Evolutionary conservation across 805 yeast genomes (phyloP), one percentile per base, ranked within the genome.

Genomic region (Candida oleophila): DNA sequence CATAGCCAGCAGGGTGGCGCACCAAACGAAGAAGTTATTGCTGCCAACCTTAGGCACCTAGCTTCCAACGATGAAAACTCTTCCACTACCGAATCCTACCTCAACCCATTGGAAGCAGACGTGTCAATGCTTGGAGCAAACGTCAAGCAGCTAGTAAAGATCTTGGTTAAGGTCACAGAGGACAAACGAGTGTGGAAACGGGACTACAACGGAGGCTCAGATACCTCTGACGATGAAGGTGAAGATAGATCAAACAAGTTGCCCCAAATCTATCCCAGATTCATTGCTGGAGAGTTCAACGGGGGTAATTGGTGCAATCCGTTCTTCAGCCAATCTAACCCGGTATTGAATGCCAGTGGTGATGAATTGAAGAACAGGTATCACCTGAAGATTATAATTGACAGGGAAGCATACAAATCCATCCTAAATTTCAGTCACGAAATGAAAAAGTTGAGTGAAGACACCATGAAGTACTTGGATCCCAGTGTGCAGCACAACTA

Each of bases 261-360:
- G 32, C 94, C 92, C 0, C 85, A 85, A 58, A 66, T 83, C 2
- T 80, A 82, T 52, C 90, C 94, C 7, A 71, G 94, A 49, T 83
- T 86, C 55, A 64, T 87, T 16, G 72, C 76, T 37, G 81, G 82
- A 22, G 80, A 78, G 45, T 86, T 82, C 60, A 82, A 82, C 54
- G 92, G 90, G 15, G 92, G 91, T n/a, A 82, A 83, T 49, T 86
- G 90, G 85, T 77, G 80, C 41, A 85, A 85, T 55, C 88, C 87
- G 21, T 83, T 84, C 53, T 78, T 80, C 52, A 60, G 72, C 38
- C 56, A 71, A 41, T 53, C 55, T 32, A 71, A 67, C 42, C 57
- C 63, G 5, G 67, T 66, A 19, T 61, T 70, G 33, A 73, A 70
- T 53, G 66, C 65, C 22, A 68, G 75, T 53, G 77, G 76, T 2